Evolutionary conservation across 306 rosid species (phyloP).

Genomic region (Citrullus mucosospermus): DNA sequence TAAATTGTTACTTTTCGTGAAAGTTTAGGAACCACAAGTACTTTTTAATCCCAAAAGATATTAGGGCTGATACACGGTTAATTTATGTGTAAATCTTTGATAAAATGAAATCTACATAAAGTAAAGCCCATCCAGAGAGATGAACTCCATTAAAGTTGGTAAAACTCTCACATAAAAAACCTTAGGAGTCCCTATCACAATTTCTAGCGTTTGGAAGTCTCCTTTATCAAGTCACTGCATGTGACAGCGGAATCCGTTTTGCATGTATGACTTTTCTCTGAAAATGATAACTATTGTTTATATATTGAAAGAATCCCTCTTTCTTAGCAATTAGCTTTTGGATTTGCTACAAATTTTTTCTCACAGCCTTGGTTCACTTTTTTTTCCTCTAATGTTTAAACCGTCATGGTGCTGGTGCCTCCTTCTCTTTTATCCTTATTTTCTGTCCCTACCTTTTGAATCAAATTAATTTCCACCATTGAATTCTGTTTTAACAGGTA

Average conservation of each 20-base stretch:
- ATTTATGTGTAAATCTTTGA: background rate
- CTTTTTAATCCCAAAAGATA: too few species aligned
- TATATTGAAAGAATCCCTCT: background rate
- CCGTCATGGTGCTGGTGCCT: background rate
- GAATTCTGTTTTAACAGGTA: conserved; percentile 39
- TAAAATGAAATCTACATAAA: too few species aligned
- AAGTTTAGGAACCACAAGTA: too few species aligned
- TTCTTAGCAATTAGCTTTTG: background rate
- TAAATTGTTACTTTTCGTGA: too few species aligned
- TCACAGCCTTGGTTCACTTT: background rate
- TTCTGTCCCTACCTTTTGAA: background rate
- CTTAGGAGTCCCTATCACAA: background rate
- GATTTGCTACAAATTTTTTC: background rate
- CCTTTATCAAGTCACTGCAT: background rate
- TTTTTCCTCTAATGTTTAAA: background rate
- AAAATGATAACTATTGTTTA: background rate
- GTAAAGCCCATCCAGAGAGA: too few species aligned
- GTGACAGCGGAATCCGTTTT: background rate
- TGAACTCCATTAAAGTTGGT: background rate
- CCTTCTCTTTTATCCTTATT: background rate
- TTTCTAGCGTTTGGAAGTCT: background rate
- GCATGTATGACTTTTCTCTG: background rate
- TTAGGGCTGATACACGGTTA: background rate
- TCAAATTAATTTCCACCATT: background rate
- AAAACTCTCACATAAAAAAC: background rate